These are phyloP conservation scores for Esteya vermicola DNA, from an alignment of 2,329 filamentous ascomycete genomes.

Conservation along the genomic window DNA sequence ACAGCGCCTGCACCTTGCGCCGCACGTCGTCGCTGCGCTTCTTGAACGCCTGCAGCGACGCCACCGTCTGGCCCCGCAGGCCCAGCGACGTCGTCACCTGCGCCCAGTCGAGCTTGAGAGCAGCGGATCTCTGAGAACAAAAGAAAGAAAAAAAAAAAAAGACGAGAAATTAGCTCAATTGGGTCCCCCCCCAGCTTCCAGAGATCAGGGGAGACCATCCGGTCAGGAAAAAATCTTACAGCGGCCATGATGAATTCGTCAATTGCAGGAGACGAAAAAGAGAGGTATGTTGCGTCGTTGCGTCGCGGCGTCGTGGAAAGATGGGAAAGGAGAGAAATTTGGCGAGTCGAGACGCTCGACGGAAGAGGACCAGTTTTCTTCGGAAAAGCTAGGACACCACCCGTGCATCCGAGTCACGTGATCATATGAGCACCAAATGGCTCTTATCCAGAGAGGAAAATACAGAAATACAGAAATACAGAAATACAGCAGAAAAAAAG, in stretches of 20 bases:
- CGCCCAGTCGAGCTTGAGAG: conserved; percentile 98
- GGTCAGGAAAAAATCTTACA: conserved; percentile 7
- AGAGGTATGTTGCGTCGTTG: too few species aligned
- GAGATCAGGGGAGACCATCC: background rate
- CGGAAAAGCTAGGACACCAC: conserved; percentile 12
- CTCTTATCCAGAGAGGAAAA: too few species aligned
- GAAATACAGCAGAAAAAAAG: too few species aligned
- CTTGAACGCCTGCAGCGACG: conserved; percentile 92
- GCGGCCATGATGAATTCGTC: conserved; percentile 10
- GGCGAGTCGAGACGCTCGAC: background rate
- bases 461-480: too few species aligned
- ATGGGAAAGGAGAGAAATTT: background rate
- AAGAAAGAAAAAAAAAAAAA: conserved; percentile 11
- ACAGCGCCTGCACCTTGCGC: conserved; percentile 76
- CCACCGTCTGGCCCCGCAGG: conserved; percentile 86
- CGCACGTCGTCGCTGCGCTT: conserved; percentile 98
- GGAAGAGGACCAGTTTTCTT: conserved; percentile 7
- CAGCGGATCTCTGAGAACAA: conserved; percentile 68
- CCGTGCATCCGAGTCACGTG: too few species aligned
- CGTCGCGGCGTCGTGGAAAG: conserved; percentile 1
- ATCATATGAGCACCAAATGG: too few species aligned
- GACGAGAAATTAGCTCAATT: conserved; percentile 38
- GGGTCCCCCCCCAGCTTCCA: background rate
- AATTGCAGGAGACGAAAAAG: conserved; percentile 1
- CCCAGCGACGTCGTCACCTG: conserved; percentile 89